A percentile compares a stretch with the other conserved stretches of the same genome.
phyloP scores from a whole-genome alignment of 108 stramenopile species.

The Chaetoceros tenuissimus region DNA sequence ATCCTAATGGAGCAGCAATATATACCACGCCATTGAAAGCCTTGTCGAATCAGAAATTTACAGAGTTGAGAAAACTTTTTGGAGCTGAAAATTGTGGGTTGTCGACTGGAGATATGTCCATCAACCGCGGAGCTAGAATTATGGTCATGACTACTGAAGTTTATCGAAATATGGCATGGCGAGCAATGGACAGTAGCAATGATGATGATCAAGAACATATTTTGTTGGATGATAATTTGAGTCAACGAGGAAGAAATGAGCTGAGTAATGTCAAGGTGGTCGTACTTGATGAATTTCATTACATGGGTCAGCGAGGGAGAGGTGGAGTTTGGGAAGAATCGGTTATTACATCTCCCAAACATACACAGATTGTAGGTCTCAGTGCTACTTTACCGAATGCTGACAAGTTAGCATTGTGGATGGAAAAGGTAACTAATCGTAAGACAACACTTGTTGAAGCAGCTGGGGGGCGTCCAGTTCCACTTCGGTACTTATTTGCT shows the following conservation, averaged over 20 bases:
- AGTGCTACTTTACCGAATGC: constrained; percentile 87
- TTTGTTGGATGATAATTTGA: not conserved
- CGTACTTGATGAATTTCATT: constrained; percentile 95
- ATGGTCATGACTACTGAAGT: constrained; percentile 95
- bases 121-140: constrained; percentile 75
- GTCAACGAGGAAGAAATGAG: constrained; percentile 25
- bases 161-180: constrained; percentile 87
- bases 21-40: constrained; percentile 96
- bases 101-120: constrained; percentile 80
- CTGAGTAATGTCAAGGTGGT: constrained; percentile 70
- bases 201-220: constrained; percentile 4
- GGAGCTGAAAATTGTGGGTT: constrained; percentile 58
- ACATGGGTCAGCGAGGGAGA: constrained; percentile 88
- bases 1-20: constrained; percentile 40
- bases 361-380: constrained; percentile 84
- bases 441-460: constrained; percentile 71
- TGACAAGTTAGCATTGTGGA: constrained; percentile 59
- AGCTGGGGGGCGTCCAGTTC: constrained; percentile 81
- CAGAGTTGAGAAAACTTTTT: constrained; percentile 74
- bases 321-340: constrained; percentile 95
- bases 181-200: constrained; percentile 21
- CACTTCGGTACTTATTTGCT: constrained; percentile 81
- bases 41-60: constrained; percentile 90
- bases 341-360: constrained; percentile 74
- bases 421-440: constrained; percentile 65